Evolutionary conservation across 2,329 filamentous ascomycete species (phyloP).

Genomic region (Aspergillaceae sp.): DNA sequence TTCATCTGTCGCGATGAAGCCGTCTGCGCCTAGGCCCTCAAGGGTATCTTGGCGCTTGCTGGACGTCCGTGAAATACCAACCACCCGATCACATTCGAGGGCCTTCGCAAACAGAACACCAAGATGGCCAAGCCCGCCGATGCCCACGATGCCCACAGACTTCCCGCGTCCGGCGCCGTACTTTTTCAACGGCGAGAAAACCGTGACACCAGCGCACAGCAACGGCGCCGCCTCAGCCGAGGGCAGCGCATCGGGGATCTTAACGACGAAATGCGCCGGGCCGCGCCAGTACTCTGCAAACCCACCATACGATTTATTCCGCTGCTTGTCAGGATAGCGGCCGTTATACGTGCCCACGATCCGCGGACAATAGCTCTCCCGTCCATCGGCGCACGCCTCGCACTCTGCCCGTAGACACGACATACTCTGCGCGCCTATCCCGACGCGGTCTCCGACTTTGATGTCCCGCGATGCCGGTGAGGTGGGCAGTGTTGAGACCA

Average conservation of each 20-base stretch:
- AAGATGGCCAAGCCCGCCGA: slow-evolving; percentile 68
- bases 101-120: slow-evolving; percentile 63
- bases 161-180: slow-evolving; percentile 63
- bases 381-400: slow-evolving; percentile 29
- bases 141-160: slow-evolving; percentile 60
- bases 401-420: slow-evolving; percentile 43
- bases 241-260: slow-evolving; percentile 44
- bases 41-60: slow-evolving; percentile 46
- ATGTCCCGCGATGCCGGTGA: slow-evolving; percentile 29
- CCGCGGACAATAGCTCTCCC: slow-evolving; percentile 34
- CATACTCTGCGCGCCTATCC: slow-evolving; percentile 53
- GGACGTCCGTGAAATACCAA: slow-evolving; percentile 46
- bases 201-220: slow-evolving; percentile 69
- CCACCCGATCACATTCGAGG: slow-evolving; percentile 56
- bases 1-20: slow-evolving; percentile 50
- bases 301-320: slow-evolving; percentile 42
- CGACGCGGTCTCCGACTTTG: slow-evolving; percentile 55
- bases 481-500: slow-evolving; percentile 20
- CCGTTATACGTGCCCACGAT: slow-evolving; percentile 31
- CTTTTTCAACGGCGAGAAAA: slow-evolving; percentile 59
- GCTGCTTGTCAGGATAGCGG: slow-evolving; percentile 26
- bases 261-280: slow-evolving; percentile 51
- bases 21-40: slow-evolving; percentile 45
- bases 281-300: slow-evolving; percentile 50
- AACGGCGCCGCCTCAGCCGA: slow-evolving; percentile 56